phyloP scores from a whole-genome alignment of 1,284 basidiomycete species.

The Sanghuangporus weigelae region DNA sequence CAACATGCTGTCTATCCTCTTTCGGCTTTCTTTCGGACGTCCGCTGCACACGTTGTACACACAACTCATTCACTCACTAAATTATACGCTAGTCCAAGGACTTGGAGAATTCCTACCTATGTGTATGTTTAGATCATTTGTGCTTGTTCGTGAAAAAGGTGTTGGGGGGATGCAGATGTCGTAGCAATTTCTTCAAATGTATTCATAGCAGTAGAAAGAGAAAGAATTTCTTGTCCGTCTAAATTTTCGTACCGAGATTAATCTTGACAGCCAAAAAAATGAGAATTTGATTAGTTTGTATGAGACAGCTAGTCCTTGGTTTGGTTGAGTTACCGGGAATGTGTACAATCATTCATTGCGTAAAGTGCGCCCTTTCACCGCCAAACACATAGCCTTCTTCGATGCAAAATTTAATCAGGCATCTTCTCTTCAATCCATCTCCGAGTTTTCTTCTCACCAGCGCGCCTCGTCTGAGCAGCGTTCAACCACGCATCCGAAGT shows the following conservation, averaged over 20 bases:
- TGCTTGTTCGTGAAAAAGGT: background rate
- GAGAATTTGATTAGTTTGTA: too few species aligned
- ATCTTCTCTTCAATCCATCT: constrained; percentile 75
- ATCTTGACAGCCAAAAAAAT: too few species aligned
- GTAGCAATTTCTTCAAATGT: background rate
- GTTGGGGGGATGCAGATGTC: background rate
- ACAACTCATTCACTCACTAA: constrained; percentile 1
- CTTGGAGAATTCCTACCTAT: background rate
- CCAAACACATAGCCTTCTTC: background rate
- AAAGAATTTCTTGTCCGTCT: background rate
- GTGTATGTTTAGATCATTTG: background rate
- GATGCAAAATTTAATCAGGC: background rate
- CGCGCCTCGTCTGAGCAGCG: constrained; percentile 20
- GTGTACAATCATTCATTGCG: too few species aligned
- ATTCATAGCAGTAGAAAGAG: constrained; percentile 1
- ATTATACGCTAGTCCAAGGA: constrained; percentile 6
- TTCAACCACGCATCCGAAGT: constrained; percentile 21
- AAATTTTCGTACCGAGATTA: too few species aligned
- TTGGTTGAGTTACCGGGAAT: too few species aligned
- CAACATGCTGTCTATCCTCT: background rate
- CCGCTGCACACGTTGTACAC: background rate
- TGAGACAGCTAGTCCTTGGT: too few species aligned
- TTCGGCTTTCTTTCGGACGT: background rate
- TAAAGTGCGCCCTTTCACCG: too few species aligned
- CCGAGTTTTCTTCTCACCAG: constrained; percentile 58